phyloP scores from a whole-genome alignment of 2,329 filamentous ascomycete genomes.

The Mariannaea elegans region DNA sequence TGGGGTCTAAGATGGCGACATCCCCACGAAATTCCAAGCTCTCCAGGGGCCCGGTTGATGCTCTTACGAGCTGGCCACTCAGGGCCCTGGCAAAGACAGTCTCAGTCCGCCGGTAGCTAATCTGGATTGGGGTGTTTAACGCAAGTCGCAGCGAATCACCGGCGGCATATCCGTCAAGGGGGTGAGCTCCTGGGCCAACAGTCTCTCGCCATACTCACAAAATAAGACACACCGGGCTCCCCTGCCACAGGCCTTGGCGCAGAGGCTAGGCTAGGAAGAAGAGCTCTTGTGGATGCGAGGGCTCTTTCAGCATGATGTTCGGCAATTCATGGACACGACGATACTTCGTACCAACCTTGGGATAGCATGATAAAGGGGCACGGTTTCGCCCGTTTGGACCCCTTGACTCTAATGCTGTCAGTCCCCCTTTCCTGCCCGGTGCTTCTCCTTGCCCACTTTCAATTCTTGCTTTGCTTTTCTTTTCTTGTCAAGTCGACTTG shows the following conservation, averaged over 20 bases:
- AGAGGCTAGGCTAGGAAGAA: background rate
- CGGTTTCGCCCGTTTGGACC: background rate
- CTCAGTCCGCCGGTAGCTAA: too few relatives aligned
- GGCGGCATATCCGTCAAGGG: too few relatives aligned
- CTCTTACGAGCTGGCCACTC: conserved; percentile 9
- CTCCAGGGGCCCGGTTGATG: conserved; percentile 10
- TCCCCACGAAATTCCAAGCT: background rate
- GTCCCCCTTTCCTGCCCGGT: too few relatives aligned
- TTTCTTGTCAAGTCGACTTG: too few relatives aligned
- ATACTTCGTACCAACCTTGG: background rate
- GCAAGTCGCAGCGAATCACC: too few relatives aligned
- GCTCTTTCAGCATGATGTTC: background rate
- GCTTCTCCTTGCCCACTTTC: too few relatives aligned
- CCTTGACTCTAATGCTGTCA: background rate
- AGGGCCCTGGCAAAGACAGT: background rate
- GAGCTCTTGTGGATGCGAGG: background rate
- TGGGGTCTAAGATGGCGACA: conserved; percentile 6
- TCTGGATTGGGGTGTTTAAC: conserved; percentile 5
- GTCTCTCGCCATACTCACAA: too few relatives aligned
- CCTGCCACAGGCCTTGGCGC: background rate
- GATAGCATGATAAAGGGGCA: background rate
- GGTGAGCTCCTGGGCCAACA: too few relatives aligned
- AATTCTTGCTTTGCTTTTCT: too few relatives aligned
- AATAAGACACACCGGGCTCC: background rate
- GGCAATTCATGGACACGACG: background rate